These are phyloP conservation scores for Magnolia kwangsiensis DNA, from an alignment of 164 flowering plant species.

Conservation along the genomic window DNA sequence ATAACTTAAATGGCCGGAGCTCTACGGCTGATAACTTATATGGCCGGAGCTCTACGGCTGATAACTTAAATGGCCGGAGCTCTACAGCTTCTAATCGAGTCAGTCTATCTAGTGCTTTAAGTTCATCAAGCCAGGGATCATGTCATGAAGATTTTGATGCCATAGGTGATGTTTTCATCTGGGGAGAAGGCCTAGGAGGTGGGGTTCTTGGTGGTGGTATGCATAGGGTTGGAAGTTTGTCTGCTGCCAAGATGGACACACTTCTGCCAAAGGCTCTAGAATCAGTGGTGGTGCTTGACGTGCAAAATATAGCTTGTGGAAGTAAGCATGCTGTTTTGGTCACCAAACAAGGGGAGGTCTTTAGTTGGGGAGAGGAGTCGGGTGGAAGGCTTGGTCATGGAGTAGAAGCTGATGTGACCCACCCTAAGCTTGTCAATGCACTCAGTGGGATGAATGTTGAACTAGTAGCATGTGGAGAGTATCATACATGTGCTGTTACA, in stretches of 20 bases:
- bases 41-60: slow-evolving; percentile 58
- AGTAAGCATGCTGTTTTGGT: slow-evolving; percentile 72
- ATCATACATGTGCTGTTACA: slow-evolving; percentile 89
- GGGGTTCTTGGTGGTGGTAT: slow-evolving; percentile 73
- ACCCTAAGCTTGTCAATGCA: slow-evolving; percentile 67
- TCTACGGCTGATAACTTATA: slow-evolving; percentile 21
- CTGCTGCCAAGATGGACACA: slow-evolving; percentile 44
- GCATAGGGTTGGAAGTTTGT: slow-evolving; percentile 34
- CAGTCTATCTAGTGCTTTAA: slow-evolving; percentile 87
- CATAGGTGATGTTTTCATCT: slow-evolving; percentile 81
- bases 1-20: no score
- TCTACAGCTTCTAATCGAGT: no score
- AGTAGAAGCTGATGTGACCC: slow-evolving; percentile 55
- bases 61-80: no score
- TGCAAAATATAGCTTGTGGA: slow-evolving; percentile 79
- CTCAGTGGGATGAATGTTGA: slow-evolving; percentile 67
- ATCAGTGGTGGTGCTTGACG: slow-evolving; percentile 72
- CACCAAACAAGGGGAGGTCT: slow-evolving; percentile 81
- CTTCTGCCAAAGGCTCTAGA: slow-evolving; percentile 73
- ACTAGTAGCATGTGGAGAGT: slow-evolving; percentile 83
- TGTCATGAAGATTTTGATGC: slow-evolving; percentile 69
- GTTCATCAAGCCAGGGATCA: slow-evolving; percentile 92
- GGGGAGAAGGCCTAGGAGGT: slow-evolving; percentile 80
- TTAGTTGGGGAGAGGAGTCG: slow-evolving; percentile 90
- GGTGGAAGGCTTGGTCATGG: slow-evolving; percentile 99